Conservation (phyloP, 306 rosid species). For the Pueraria montana region DNA sequence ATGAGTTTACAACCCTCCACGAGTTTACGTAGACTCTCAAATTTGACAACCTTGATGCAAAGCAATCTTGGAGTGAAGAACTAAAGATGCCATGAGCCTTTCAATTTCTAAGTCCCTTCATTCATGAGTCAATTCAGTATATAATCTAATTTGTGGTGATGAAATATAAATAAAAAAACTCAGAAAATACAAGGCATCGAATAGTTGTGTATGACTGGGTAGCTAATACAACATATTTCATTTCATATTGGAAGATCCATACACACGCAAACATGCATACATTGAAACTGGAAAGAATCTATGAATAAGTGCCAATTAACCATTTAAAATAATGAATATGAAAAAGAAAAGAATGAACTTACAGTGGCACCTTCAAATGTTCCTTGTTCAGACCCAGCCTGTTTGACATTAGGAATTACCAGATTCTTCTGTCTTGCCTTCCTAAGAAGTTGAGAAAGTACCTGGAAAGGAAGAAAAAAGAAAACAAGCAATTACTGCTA, state of each 20-base stretch:
- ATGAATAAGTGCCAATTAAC: neutral
- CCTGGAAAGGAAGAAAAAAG: conserved; percentile 61
- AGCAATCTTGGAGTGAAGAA: neutral
- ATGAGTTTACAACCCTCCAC: neutral
- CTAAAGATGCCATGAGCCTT: neutral
- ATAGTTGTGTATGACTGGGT: neutral
- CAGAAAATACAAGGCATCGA: conserved; percentile 12
- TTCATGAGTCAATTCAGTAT: neutral
- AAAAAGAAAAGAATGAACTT: conserved; percentile 55
- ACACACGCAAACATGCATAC: neutral
- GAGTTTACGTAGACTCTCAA: neutral
- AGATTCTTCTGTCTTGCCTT: conserved; percentile 92
- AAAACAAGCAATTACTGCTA: conserved; percentile 27
- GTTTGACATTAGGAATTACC: conserved; percentile 86
- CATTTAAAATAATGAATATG: conserved; percentile 8
- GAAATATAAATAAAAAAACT: conserved; percentile 12
- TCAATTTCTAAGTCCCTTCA: neutral
- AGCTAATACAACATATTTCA: conserved; percentile 21
- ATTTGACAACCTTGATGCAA: neutral
- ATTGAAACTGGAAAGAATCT: neutral
- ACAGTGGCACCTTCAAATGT: conserved; percentile 98
- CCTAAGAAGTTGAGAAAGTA: conserved; percentile 99
- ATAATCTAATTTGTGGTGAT: conserved; percentile 25
- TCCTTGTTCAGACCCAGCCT: conserved; percentile 98
- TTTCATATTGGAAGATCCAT: conserved; percentile 16